These are phyloP conservation scores for Phlebiopsis flavidoalba DNA, from an alignment of 768 basidiomycete species.

Conservation along the genomic window DNA sequence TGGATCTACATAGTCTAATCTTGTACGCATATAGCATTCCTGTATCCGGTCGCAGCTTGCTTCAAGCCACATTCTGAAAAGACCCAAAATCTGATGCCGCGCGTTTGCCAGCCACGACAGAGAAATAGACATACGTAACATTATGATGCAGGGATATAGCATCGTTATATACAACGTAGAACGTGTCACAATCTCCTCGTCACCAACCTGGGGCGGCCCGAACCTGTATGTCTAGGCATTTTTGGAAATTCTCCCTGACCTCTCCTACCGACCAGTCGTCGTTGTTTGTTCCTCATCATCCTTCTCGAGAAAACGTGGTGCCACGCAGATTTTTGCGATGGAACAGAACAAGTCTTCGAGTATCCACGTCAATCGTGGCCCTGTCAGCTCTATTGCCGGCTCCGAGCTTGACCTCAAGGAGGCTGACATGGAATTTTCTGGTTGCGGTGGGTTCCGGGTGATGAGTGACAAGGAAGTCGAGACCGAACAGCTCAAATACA, in stretches of 20 bases:
- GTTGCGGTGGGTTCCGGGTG: constrained; percentile 12
- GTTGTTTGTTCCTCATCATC: constrained; percentile 3
- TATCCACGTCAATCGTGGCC: constrained; percentile 74
- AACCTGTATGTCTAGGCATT: constrained; percentile 59
- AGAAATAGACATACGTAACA: too few species aligned
- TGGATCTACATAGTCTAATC: too few species aligned
- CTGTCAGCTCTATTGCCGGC: constrained; percentile 93
- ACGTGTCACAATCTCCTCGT: neutral
- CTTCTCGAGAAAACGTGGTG: constrained; percentile 49
- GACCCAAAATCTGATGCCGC: too few species aligned
- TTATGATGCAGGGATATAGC: too few species aligned
- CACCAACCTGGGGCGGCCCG: constrained; percentile 28
- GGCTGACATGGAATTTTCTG: constrained; percentile 49
- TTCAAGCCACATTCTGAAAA: too few species aligned
- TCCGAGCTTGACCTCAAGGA: constrained; percentile 94
- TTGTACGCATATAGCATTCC: too few species aligned
- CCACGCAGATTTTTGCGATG: constrained; percentile 63
- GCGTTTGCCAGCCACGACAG: too few species aligned
- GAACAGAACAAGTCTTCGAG: constrained; percentile 75
- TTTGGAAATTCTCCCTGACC: constrained; percentile 48
- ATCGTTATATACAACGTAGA: too few species aligned
- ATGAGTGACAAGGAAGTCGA: constrained; percentile 81
- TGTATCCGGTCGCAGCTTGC: too few species aligned
- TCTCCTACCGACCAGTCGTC: constrained; percentile 48
- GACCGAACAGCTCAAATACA: constrained; percentile 91